Evolutionary conservation across 2,329 filamentous ascomycete genomes (phyloP), one percentile per base, ranked within the genome.

Genomic region (Xylaria digitata): DNA sequence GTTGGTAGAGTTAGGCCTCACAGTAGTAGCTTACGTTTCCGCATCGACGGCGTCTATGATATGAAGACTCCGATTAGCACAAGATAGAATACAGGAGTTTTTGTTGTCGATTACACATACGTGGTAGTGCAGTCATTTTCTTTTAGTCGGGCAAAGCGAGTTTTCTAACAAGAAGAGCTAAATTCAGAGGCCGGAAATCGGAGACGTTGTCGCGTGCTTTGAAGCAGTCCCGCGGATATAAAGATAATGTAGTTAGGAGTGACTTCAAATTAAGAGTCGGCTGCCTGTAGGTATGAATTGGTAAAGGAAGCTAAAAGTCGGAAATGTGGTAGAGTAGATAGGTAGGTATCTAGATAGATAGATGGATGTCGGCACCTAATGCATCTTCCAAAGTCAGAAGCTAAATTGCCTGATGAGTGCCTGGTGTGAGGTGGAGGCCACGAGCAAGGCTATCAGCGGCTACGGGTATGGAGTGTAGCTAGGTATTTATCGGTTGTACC

Each of bases 21-120:
- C 11, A 40, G 26, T 40, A 45, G 45, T 49, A 42, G 81, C 85
- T 76, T 76, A 95, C 92, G 92, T 97, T 85, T 99, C 96, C 75
- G 96, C 96, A 83, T 99, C 96, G 73, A 96, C 94, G 77, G 96
- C 96, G 85, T 98, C 96, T 98, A 59, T 67, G 76, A 75, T 75
- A 54, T 17, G 55, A 45, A 59, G 15, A 21, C 9, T 3, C 0
- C 59, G 60, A 56, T 71, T 55, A 71, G 68, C 52, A 66, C 52
- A 46, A 1, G 8, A n/a, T 37, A 21, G 17, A 26, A 8, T 23
- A 13, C 13, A 6, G 5, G 13, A 6, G n/a, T 13, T 11, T 23
- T 21, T n/a, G 55, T 32, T 30, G 55, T 49, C 49, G 17, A 37
- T 13, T 9, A 32, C 46, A 74, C 75, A 55, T 71, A 78, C 76